phyloP scores from a whole-genome alignment of 2,329 filamentous ascomycete genomes.

The Aspergillus ochraceus region DNA sequence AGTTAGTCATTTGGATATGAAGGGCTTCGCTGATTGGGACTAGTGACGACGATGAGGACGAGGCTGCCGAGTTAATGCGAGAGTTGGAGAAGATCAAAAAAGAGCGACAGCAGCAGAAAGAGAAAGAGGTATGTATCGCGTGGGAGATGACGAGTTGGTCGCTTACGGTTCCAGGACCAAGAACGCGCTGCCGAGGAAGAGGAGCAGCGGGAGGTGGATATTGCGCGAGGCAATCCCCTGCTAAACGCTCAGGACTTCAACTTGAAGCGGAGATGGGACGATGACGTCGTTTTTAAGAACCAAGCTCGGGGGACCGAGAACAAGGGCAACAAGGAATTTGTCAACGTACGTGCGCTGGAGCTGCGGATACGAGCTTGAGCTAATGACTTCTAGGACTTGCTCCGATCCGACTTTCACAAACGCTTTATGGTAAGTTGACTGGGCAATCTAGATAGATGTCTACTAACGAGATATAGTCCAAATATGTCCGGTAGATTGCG shows the following conservation, averaged over 20 bases:
- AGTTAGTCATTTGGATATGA: constrained; percentile 6
- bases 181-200: constrained; percentile 79
- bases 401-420: constrained; percentile 96
- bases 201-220: constrained; percentile 80
- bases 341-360: constrained; percentile 66
- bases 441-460: background rate
- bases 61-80: constrained; percentile 83
- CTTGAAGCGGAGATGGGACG: constrained; percentile 87
- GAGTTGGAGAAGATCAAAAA: constrained; percentile 93
- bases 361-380: constrained; percentile 21
- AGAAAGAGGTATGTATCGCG: constrained; percentile 59
- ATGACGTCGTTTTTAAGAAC: constrained; percentile 99
- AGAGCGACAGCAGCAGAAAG: constrained; percentile 77
- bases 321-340: constrained; percentile 90
- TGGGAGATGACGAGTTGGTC: background rate
- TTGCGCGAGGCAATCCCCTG: constrained; percentile 88
- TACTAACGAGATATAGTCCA: constrained; percentile 35
- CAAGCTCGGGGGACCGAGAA: constrained; percentile 94
- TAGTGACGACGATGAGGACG: constrained; percentile 73
- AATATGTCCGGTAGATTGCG: constrained; percentile 46
- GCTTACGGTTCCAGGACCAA: constrained; percentile 58
- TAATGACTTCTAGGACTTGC: constrained; percentile 63
- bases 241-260: constrained; percentile 87
- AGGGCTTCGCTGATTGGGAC: constrained; percentile 31
- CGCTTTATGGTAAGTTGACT: constrained; percentile 73